Percentiles rank a stretch among this genome's conserved stretches.
These are phyloP conservation scores for Candida suzukii DNA, from an alignment of 805 yeast species.

Conservation along the genomic window DNA sequence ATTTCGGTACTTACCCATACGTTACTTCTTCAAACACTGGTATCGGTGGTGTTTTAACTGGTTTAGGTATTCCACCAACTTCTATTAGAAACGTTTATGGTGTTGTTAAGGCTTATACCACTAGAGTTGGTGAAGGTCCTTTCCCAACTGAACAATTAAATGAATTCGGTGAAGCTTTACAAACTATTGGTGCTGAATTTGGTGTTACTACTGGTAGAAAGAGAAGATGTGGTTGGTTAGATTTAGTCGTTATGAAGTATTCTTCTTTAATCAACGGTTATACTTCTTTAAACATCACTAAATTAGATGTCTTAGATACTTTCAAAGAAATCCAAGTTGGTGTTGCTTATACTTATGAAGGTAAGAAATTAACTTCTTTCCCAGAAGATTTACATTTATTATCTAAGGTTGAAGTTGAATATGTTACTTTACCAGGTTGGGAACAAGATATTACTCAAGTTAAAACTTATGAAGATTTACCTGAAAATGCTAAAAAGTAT, in stretches of 20 bases:
- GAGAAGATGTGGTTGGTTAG: conserved; percentile 99
- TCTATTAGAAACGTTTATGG: conserved; percentile 78
- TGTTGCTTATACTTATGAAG: conserved; percentile 73
- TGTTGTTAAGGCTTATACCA: conserved; percentile 97
- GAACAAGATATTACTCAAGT: conserved; percentile 70
- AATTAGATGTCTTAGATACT: conserved; percentile 88
- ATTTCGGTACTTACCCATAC: conserved; percentile 96
- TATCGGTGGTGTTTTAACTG: conserved; percentile 96
- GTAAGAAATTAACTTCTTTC: conserved; percentile 69
- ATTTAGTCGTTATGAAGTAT: conserved; percentile 88
- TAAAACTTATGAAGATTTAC: conserved; percentile 68
- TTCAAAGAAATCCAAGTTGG: conserved; percentile 87
- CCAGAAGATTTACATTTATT: conserved; percentile 85
- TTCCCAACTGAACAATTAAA: conserved; percentile 97
- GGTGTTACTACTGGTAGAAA: conserved; percentile 99
- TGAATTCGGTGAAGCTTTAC: conserved; percentile 78
- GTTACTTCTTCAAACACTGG: conserved; percentile 95
- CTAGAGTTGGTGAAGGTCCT: conserved; percentile 99
- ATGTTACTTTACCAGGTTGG: conserved; percentile 95
- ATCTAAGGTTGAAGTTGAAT: conserved; percentile 88
- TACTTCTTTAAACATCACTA: conserved; percentile 90
- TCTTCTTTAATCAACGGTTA: conserved; percentile 91
- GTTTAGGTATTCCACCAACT: conserved; percentile 92
- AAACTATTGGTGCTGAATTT: conserved; percentile 86
- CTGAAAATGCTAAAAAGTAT: conserved; percentile 81